Conservation (phyloP, 352 stramenopile genomes). For the Blastocystis sp. region DNA sequence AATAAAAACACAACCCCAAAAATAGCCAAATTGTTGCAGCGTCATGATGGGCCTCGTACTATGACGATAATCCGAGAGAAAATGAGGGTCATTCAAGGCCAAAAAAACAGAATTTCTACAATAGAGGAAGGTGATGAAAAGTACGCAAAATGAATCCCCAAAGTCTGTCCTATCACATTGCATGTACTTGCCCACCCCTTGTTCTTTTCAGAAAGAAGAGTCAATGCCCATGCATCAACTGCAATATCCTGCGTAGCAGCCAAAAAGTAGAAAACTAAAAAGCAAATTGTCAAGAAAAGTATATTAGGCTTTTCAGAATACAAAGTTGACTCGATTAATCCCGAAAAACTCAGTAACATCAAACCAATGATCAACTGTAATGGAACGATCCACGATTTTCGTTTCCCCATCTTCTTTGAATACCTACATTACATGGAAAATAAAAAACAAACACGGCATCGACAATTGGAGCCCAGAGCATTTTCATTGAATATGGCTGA, state of each 20-base stretch:
- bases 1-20: slow-evolving; percentile 81
- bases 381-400: slow-evolving; percentile 78
- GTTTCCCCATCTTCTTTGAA: not conserved
- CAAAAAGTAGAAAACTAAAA: slow-evolving; percentile 83
- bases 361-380: slow-evolving; percentile 76
- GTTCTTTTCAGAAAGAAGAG: slow-evolving; percentile 80
- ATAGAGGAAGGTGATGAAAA: not conserved
- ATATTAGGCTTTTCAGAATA: slow-evolving; percentile 73
- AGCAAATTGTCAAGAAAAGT: slow-evolving; percentile 77
- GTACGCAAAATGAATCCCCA: slow-evolving; percentile 67
- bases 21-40: slow-evolving; percentile 76
- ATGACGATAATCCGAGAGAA: slow-evolving; percentile 75
- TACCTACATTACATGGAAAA: slow-evolving; percentile 29
- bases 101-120: slow-evolving; percentile 74
- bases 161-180: slow-evolving; percentile 79
- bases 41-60: slow-evolving; percentile 69
- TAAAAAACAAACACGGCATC: slow-evolving; percentile 68
- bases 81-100: slow-evolving; percentile 75
- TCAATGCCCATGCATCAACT: slow-evolving; percentile 80
- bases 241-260: slow-evolving; percentile 81
- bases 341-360: slow-evolving; percentile 72
- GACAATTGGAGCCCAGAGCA: slow-evolving; percentile 81
- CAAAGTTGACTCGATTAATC: slow-evolving; percentile 32
- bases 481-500: slow-evolving; percentile 81
- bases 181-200: slow-evolving; percentile 78